Base-by-base conservation (phyloP, 352 stramenopile species). In the Phytopythium helicoides region DNA sequence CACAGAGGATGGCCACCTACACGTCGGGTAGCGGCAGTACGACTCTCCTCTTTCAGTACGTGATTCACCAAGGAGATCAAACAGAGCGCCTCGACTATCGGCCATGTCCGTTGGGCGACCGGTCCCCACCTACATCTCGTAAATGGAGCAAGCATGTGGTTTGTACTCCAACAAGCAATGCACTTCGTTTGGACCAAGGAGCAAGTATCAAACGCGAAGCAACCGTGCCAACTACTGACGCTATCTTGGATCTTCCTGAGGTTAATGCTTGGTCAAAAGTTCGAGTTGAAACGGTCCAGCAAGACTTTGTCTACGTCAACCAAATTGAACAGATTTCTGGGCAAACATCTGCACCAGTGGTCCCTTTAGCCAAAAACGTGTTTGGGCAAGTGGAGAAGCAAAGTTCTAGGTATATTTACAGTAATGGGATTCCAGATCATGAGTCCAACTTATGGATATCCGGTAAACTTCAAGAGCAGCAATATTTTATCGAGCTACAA, bases 21-120 rank as follows among this genome's bases (percentile, higher is more conserved):
- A 33, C 66, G 0, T 80, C 61, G 19, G 80, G 80, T 12, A 86
- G 62, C 21, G 64, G 57, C 1, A 72, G 66, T 15, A 19, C 55
- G 0, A 65, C 55, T 1, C 35, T 94, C 0, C 22, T 69, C 3
- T 94, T 94, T 44, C 38, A 62, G 14, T 94, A 92, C 45, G 36
- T 50, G 9, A 58, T 92, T 28, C 71, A 70, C 47, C 12, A 41
- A 9, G 77, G 78, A 18, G 83, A 93, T 47, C 44, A 48, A 12
- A 56, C 64, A 9, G 81, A 85, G n/a, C 76, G 79, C 34, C 56
- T 92, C 6, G 78, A 89, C 23, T 90, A 89, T 48, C 59, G 52
- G 33, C 54, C 59, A 3, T 88, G 78, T 52, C 73, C 75, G 16
- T 34, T 73, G 9, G 26, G 46, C 1, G 66, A 80, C 25, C 60